phyloP scores from a whole-genome alignment of 352 stramenopile species.

The Phytophthora pinifolia region DNA sequence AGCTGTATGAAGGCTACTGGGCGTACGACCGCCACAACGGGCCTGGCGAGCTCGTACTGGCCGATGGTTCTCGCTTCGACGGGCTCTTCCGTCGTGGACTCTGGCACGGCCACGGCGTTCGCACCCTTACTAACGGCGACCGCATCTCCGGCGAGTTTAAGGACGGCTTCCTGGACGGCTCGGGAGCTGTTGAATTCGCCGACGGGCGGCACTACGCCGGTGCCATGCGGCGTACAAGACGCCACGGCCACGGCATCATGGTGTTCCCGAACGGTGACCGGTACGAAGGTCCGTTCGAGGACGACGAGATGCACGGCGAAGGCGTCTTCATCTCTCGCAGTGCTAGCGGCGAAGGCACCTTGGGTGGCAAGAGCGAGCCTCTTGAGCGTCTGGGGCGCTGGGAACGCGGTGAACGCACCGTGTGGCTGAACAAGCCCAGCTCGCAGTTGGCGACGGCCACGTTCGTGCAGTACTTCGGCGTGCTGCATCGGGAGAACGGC shows the following conservation, averaged over 20 bases:
- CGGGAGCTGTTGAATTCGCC: slow-evolving; percentile 61
- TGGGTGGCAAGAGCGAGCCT: slow-evolving; percentile 39
- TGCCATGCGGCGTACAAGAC: slow-evolving; percentile 53
- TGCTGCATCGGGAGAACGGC: slow-evolving; percentile 29
- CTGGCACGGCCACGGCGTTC: slow-evolving; percentile 71
- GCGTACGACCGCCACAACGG: slow-evolving; percentile 64
- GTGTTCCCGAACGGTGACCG: slow-evolving; percentile 87
- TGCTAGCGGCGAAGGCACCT: slow-evolving; percentile 9
- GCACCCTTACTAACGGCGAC: slow-evolving; percentile 61
- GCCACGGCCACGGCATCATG: slow-evolving; percentile 80
- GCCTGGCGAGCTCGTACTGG: slow-evolving; percentile 65
- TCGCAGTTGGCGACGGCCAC: slow-evolving; percentile 69
- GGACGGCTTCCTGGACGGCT: slow-evolving; percentile 58
- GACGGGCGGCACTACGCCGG: slow-evolving; percentile 73
- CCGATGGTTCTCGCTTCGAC: slow-evolving; percentile 68
- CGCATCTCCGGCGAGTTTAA: slow-evolving; percentile 57
- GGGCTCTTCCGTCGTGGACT: slow-evolving; percentile 62
- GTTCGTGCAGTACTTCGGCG: slow-evolving; percentile 75
- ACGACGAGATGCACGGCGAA: slow-evolving; percentile 86
- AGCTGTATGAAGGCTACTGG: slow-evolving; percentile 85
- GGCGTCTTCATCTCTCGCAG: slow-evolving; percentile 58
- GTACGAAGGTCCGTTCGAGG: slow-evolving; percentile 89
- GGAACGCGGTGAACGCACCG: slow-evolving; percentile 58
- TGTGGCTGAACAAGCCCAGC: slow-evolving; percentile 71
- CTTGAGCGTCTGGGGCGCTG: slow-evolving; percentile 65